These are phyloP conservation scores for Colletotrichum euphorbiae DNA, from an alignment of 2,329 filamentous ascomycete species.

Conservation along the genomic window DNA sequence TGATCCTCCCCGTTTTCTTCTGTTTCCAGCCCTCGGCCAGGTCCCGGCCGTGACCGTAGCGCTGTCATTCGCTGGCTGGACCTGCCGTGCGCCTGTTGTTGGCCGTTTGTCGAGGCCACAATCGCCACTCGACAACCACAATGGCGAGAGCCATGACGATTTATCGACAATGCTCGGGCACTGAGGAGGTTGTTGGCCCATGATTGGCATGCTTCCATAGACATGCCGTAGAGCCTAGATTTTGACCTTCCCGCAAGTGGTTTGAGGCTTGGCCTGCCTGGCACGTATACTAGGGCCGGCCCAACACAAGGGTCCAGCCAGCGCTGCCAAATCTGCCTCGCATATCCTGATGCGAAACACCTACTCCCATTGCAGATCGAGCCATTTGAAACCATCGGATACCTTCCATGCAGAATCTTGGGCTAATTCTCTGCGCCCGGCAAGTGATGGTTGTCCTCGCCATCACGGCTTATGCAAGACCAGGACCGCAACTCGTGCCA, in stretches of 20 bases:
- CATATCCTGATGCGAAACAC: conserved; percentile 14
- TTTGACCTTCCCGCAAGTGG: not conserved
- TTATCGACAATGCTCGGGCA: not conserved
- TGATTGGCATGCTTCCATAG: not conserved
- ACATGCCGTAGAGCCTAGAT: no score
- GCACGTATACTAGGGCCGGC: no score
- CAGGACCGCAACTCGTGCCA: conserved; percentile 9
- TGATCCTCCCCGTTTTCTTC: not conserved
- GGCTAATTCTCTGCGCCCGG: not conserved
- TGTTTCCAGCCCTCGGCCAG: not conserved
- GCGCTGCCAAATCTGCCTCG: conserved; percentile 2
- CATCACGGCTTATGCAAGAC: conserved; percentile 18
- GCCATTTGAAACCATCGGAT: not conserved
- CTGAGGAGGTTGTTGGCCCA: not conserved
- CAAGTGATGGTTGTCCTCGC: conserved; percentile 7
- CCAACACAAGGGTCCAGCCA: conserved; percentile 3
- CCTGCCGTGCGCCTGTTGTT: not conserved
- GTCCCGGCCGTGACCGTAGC: not conserved
- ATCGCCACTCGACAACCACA: conserved; percentile 14
- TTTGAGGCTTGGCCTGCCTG: not conserved
- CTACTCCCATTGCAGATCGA: not conserved
- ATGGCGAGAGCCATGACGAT: not conserved
- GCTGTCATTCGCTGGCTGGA: not conserved
- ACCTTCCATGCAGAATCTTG: not conserved
- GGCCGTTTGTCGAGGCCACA: conserved; percentile 20